These are phyloP conservation scores for Discostella stelligera DNA, from an alignment of 352 stramenopile species.

Conservation along the genomic window DNA sequence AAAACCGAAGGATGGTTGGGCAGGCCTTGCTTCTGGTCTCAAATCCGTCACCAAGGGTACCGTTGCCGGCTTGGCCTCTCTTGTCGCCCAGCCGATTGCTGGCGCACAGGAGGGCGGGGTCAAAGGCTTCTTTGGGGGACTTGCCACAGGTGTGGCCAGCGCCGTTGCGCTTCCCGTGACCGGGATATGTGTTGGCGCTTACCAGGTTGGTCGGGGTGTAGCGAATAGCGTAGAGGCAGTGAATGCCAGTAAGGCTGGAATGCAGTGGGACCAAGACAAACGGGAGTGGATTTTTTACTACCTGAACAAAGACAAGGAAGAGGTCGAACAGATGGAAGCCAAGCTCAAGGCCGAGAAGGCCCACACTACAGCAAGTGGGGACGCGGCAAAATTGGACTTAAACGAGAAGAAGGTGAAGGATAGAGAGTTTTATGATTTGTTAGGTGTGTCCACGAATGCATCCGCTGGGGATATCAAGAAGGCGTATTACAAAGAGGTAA, in stretches of 20 bases:
- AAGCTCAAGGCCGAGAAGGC: conserved; percentile 55
- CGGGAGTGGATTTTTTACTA: conserved; percentile 80
- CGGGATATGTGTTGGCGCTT: conserved; percentile 77
- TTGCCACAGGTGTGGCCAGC: conserved; percentile 66
- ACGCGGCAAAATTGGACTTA: conserved; percentile 23
- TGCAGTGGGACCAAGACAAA: conserved; percentile 78
- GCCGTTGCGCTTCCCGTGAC: conserved; percentile 80
- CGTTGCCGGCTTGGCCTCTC: conserved; percentile 72
- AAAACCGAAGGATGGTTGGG: conserved; percentile 81
- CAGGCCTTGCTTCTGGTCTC: conserved; percentile 80
- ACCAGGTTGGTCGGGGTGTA: conserved; percentile 77
- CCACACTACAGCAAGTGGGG: conserved; percentile 40
- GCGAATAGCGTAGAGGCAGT: conserved; percentile 75
- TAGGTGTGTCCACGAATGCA: conserved; percentile 81
- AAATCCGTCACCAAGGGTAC: conserved; percentile 84
- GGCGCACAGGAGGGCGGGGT: conserved; percentile 80
- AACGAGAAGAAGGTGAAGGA: conserved; percentile 81
- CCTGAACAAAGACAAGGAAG: conserved; percentile 68
- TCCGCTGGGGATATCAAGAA: conserved; percentile 85
- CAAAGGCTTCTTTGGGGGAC: conserved; percentile 78
- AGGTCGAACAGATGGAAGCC: conserved; percentile 72
- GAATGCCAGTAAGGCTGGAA: conserved; percentile 58
- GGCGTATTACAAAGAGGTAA: conserved; percentile 83
- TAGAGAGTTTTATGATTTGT: conserved; percentile 83
- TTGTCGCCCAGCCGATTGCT: conserved; percentile 82